Base-by-base conservation (phyloP, 2,329 filamentous ascomycete genomes). In the Botrytis fragariae region DNA sequence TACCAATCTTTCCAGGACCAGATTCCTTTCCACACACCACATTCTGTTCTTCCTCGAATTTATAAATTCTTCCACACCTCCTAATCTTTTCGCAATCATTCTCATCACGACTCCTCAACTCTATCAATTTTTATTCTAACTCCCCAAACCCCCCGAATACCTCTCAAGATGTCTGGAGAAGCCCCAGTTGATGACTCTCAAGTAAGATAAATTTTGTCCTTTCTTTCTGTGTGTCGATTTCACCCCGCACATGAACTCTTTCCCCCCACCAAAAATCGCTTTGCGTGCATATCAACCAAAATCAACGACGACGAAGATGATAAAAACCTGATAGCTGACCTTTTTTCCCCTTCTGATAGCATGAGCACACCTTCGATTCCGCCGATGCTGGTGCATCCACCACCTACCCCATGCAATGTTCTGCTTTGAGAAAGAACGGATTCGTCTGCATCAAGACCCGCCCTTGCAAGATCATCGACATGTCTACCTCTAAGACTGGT, bases 401-500 rank as follows among this genome's bases (percentile, higher is more conserved):
- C 83, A 99, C 96, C 83, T 98, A 84, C 88, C 96, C 96, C 81
- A 97, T 97, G 94, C 96, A 99, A 90, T 99, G 96, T 88, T 99
- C 97, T 88, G 95, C 97, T 82, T 90, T 99, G 89, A 93, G 96
- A 85, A 98, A 99, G 95, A 97, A 97, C 92, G 95, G 96, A 80
- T 92, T 93, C 90, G 96, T 99, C 85, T 92, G 95, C 85, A 98
- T 99, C 88, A 99, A 99, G 92, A 87, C 89, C 87, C 96, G 96
- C 82, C 97, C 96, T 82, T 99, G 96, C 95, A 99, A 98, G 93
- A 99, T 99, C 82, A 93, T 98, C 86, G 96, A 99, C 84, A 99
- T 99, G 97, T 97, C 94, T 81, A 99, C 96, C 88, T 99, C 96
- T 86, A 99, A 99, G 95, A 99, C 96, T 80, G 96, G 96, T 87